Base-by-base conservation (phyloP, 179 eudicot species). In the Kewa caespitosa region DNA sequence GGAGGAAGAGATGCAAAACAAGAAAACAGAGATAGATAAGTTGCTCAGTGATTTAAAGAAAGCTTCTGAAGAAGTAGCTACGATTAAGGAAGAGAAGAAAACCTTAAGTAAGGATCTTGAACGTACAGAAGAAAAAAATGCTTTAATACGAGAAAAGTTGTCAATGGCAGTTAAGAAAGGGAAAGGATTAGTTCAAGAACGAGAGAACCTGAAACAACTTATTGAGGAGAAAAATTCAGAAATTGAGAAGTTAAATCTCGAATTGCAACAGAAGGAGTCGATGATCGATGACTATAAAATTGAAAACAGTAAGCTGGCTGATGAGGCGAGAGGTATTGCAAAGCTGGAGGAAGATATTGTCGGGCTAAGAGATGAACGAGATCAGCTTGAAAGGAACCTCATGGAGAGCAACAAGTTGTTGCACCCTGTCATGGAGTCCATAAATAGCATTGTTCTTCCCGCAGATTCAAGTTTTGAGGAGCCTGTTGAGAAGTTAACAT, bases 141-240 rank as follows among this genome's bases (percentile, higher is more conserved):
- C 90, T 84, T 64, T 88, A 37, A 80, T 93, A 77, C 87, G 98
- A 65, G 99, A 96, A 79, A 93, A 93, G 79, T 80, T 96, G 76
- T 88, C 99, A 34, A 88, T 91, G 93, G 99, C 99, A 28, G 98
- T 96, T 28, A 96, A 96, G 81, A 96, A 96, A 75, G 99, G 99
- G 55, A 96, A 96, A 86, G 99, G 99, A 63, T 87, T 96, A 50
- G 92, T 90, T 72, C 99, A 96, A 85, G 99, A 96, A 43, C 79
- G 97, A 73, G 99, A 96, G 84, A 90, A 88, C 78, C 77, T 91
- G 86, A 96, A 87, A 84, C 86, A 85, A 71, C 85, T 76, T 72
- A 71, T 91, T 78, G 92, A 88, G 73, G 98, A 89, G 82, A 87
- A 90, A 84, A 87, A 76, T 73, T 78, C 93, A 63, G 90, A 93